Conservation (phyloP, 768 basidiomycete genomes). For the Imleria badia region DNA sequence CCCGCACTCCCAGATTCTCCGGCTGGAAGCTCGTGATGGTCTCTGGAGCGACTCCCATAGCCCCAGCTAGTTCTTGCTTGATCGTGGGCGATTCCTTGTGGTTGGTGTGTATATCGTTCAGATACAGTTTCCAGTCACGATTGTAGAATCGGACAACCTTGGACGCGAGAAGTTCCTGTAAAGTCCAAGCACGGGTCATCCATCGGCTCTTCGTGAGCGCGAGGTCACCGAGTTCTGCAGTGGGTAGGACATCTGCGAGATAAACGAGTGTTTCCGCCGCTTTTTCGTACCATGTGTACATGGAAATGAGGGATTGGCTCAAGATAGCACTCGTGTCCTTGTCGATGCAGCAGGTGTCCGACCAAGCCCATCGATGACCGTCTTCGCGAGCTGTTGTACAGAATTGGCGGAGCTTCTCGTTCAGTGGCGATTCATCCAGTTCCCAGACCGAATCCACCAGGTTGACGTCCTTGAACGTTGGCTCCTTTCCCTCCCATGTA, state of each 20-base stretch:
- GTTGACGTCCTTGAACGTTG: not conserved
- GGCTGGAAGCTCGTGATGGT: constrained; percentile 2
- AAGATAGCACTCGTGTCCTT: not conserved
- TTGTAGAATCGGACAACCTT: constrained; percentile 14
- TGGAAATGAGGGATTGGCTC: not conserved
- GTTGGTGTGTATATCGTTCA: constrained; percentile 1
- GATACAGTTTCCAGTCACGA: constrained; percentile 7
- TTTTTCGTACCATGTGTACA: not conserved
- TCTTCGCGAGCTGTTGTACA: not conserved
- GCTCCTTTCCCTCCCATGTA: not conserved
- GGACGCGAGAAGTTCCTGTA: constrained; percentile 12
- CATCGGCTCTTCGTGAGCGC: not conserved
- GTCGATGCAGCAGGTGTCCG: not conserved
- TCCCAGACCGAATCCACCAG: not conserved
- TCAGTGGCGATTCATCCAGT: not conserved
- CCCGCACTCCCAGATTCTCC: not conserved
- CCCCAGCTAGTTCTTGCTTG: constrained; percentile 6
- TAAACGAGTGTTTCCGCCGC: not conserved
- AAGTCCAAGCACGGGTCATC: constrained; percentile 12
- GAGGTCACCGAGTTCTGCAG: not conserved
- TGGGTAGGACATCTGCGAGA: not conserved
- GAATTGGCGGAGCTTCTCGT: not conserved
- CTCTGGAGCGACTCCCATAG: not conserved
- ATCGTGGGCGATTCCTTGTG: constrained; percentile 12
- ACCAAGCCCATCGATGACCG: not conserved